phyloP scores from a whole-genome alignment of 2,329 filamentous ascomycete genomes.

The Hysterium pulicare region DNA sequence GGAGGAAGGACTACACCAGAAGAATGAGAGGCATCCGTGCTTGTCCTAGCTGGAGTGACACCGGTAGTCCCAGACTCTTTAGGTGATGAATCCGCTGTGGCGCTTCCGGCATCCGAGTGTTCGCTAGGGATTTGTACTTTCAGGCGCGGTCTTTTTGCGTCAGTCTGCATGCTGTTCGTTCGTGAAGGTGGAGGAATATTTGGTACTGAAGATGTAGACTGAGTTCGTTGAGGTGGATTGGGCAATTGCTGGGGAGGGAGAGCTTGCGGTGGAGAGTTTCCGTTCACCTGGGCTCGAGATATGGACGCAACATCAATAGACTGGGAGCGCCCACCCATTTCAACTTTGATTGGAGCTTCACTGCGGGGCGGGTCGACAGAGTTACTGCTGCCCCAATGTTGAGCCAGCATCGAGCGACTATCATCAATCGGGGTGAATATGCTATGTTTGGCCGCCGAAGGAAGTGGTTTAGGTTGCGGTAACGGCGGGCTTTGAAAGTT shows the following conservation, averaged over 20 bases:
- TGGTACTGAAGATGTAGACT: conserved; percentile 61
- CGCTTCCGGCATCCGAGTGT: conserved; percentile 72
- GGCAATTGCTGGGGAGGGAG: conserved; percentile 30
- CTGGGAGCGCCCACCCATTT: conserved; percentile 53
- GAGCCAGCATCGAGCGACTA: conserved; percentile 79
- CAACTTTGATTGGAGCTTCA: conserved; percentile 43
- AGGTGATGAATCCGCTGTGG: conserved; percentile 67
- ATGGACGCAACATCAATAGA: conserved; percentile 62
- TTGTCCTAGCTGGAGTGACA: conserved; percentile 54
- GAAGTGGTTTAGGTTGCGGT: conserved; percentile 63
- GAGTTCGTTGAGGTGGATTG: conserved; percentile 47
- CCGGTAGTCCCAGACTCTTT: conserved; percentile 60
- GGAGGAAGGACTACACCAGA: conserved; percentile 80
- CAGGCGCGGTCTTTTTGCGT: conserved; percentile 72
- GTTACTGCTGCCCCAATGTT: conserved; percentile 64
- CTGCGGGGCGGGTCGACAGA: conserved; percentile 46
- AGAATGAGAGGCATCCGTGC: conserved; percentile 56
- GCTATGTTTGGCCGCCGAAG: conserved; percentile 69
- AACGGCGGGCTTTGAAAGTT: conserved; percentile 51
- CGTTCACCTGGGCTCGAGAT: conserved; percentile 41
- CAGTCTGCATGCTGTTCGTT: conserved; percentile 69
- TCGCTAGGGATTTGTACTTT: conserved; percentile 96
- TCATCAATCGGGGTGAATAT: conserved; percentile 98
- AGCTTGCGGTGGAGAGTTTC: conserved; percentile 55
- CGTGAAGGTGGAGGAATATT: conserved; percentile 72